These are phyloP conservation scores for Mycena vulgaris DNA, from an alignment of 768 basidiomycete genomes.

Conservation along the genomic window DNA sequence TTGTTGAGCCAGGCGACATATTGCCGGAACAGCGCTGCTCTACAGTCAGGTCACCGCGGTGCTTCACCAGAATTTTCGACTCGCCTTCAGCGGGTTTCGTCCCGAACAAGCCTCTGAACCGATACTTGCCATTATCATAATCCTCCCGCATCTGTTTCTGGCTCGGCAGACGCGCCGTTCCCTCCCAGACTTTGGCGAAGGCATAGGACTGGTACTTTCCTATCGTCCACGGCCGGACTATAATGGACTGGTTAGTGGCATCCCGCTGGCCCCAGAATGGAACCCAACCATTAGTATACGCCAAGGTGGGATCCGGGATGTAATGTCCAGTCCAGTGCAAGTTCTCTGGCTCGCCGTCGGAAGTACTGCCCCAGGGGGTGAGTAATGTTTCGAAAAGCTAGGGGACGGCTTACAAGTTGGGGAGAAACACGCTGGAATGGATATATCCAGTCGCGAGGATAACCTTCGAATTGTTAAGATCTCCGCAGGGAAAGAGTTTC, in stretches of 20 bases:
- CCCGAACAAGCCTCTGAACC: slow-evolving; percentile 40
- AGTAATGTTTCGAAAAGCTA: no score
- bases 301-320: slow-evolving; percentile 53
- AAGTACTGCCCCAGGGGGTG: slow-evolving; percentile 9
- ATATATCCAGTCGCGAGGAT: slow-evolving; percentile 52
- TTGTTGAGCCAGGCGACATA: slow-evolving; percentile 47
- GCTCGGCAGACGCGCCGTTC: slow-evolving; percentile 43
- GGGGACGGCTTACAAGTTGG: slow-evolving; percentile 25
- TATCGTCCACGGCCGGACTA: slow-evolving; percentile 45
- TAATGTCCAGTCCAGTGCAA: slow-evolving; percentile 49
- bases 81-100: slow-evolving; percentile 38
- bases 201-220: slow-evolving; percentile 44
- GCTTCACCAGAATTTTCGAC: neutral
- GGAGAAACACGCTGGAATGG: slow-evolving; percentile 48
- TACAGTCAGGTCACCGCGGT: neutral
- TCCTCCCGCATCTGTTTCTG: slow-evolving; percentile 37
- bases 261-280: no score
- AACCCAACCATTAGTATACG: slow-evolving; percentile 41
- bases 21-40: slow-evolving; percentile 39
- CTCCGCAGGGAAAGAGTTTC: neutral
- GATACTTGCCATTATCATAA: slow-evolving; percentile 37
- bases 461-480: slow-evolving; percentile 20
- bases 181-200: slow-evolving; percentile 47
- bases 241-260: neutral
- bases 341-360: slow-evolving; percentile 37